phyloP scores from a whole-genome alignment of 257 asterid genomes.

The Craterostigma plantagineum region DNA sequence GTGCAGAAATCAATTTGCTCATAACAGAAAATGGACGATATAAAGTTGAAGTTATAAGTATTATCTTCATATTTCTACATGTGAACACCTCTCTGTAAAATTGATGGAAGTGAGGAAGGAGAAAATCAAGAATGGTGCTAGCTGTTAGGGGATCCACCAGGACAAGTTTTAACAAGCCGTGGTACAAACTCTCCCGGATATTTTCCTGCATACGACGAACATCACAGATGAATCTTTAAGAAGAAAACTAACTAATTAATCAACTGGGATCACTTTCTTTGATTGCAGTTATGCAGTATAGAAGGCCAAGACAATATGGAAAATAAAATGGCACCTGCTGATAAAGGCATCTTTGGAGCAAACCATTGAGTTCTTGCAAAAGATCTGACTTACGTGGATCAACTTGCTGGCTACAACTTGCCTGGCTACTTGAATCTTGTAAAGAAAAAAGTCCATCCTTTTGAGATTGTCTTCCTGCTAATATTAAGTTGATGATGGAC shows the following conservation, averaged over 20 bases:
- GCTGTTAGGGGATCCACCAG: conserved; percentile 54
- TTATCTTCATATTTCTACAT: conserved; percentile 5
- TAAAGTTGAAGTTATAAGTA: not conserved
- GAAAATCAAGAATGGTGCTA: conserved; percentile 43
- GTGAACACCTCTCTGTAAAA: conserved; percentile 54
- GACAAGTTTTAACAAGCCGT: conserved; percentile 61
- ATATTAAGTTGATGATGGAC: conserved; percentile 53
- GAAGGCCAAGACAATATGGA: not conserved
- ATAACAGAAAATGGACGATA: too few relatives aligned
- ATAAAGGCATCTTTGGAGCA: conserved; percentile 74
- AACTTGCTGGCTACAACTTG: conserved; percentile 79
- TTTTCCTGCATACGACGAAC: conserved; percentile 31
- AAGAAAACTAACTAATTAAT: not conserved
- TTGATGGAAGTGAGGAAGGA: conserved; percentile 55
- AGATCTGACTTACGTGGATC: conserved; percentile 32
- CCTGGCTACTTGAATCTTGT: conserved; percentile 89
- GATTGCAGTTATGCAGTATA: not conserved
- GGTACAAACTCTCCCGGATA: conserved; percentile 46
- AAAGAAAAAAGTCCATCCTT: conserved; percentile 38
- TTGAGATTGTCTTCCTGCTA: conserved; percentile 43
- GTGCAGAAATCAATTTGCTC: not conserved
- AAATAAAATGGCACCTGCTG: conserved; percentile 44
- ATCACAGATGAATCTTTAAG: too few relatives aligned
- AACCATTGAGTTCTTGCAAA: conserved; percentile 69
- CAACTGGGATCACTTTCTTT: not conserved